A percentile compares a stretch with the other conserved stretches of the same genome.
These are phyloP conservation scores for Amanita brunnescens DNA, from an alignment of 768 basidiomycete genomes.

Conservation along the genomic window DNA sequence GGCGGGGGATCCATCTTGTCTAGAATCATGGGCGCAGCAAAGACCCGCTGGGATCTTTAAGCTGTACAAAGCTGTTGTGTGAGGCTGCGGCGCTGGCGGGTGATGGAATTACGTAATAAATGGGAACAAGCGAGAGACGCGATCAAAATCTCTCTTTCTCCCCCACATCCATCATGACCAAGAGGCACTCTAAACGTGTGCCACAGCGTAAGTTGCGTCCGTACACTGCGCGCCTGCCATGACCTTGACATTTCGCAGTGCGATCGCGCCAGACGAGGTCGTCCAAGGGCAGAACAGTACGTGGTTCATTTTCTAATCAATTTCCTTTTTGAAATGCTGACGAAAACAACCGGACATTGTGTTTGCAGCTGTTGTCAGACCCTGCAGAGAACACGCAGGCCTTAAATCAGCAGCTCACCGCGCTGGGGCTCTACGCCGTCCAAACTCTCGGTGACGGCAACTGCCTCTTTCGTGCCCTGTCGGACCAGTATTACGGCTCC, in stretches of 20 bases:
- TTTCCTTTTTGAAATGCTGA: slow-evolving; percentile 5
- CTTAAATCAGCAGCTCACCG: slow-evolving; percentile 65
- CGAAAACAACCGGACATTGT: slow-evolving; percentile 8
- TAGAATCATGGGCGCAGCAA: not conserved
- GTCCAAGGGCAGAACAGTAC: slow-evolving; percentile 26
- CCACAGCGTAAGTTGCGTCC: slow-evolving; percentile 3
- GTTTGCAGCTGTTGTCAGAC: slow-evolving; percentile 37
- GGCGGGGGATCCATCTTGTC: slow-evolving; percentile 7
- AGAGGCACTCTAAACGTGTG: slow-evolving; percentile 6
- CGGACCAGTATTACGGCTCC: slow-evolving; percentile 80
- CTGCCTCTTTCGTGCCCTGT: slow-evolving; percentile 86
- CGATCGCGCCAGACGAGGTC: slow-evolving; percentile 32
- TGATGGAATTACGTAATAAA: slow-evolving; percentile 1
- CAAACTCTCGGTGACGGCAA: slow-evolving; percentile 86
- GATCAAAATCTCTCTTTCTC: slow-evolving; percentile 6
- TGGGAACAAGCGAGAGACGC: not conserved
- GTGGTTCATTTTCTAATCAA: slow-evolving; percentile 4
- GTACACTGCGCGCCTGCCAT: not conserved
- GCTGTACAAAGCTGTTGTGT: slow-evolving; percentile 3
- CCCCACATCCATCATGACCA: slow-evolving; percentile 7
- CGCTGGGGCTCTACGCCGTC: slow-evolving; percentile 80
- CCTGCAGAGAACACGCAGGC: slow-evolving; percentile 56
- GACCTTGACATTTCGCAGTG: slow-evolving; percentile 15
- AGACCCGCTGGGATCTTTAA: not conserved
- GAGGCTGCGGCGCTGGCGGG: not conserved